Evolutionary conservation across 208 protist genomes (phyloP).

Genomic region (Trypanosoma scelopori): DNA sequence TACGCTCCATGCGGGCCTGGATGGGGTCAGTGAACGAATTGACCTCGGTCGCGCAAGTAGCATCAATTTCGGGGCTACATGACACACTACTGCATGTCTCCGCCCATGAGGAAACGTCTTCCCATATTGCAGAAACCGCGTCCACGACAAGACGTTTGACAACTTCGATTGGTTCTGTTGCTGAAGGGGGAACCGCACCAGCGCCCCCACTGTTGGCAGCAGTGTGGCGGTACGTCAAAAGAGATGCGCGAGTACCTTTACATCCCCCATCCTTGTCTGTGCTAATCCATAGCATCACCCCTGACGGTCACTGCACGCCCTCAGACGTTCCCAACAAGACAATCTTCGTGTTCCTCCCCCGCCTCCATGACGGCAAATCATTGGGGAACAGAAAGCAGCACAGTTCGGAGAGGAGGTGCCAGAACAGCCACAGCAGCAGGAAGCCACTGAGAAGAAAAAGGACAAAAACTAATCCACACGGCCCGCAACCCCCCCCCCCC

Average conservation of each 20-base stretch:
- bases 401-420: too few relatives aligned
- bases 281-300: slow-evolving; percentile 8
- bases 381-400: too few relatives aligned
- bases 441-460: too few relatives aligned
- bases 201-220: not conserved
- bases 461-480: too few relatives aligned
- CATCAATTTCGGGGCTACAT: not conserved
- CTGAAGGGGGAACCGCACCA: too few relatives aligned
- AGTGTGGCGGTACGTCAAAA: slow-evolving; percentile 4
- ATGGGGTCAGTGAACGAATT: not conserved
- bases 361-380: too few relatives aligned
- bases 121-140: slow-evolving; percentile 6
- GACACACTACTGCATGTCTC: not conserved
- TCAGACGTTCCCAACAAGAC: not conserved
- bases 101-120: slow-evolving; percentile 28
- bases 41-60: not conserved
- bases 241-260: slow-evolving; percentile 5
- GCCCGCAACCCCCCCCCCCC: too few relatives aligned
- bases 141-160: not conserved
- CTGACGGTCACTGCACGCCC: not conserved
- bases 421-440: too few relatives aligned
- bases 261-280: not conserved
- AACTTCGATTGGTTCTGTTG: not conserved
- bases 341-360: too few relatives aligned
- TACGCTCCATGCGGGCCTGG: slow-evolving; percentile 12